Evolutionary conservation across 805 yeast genomes (phyloP).

Genomic region (Dipodascus albidus): DNA sequence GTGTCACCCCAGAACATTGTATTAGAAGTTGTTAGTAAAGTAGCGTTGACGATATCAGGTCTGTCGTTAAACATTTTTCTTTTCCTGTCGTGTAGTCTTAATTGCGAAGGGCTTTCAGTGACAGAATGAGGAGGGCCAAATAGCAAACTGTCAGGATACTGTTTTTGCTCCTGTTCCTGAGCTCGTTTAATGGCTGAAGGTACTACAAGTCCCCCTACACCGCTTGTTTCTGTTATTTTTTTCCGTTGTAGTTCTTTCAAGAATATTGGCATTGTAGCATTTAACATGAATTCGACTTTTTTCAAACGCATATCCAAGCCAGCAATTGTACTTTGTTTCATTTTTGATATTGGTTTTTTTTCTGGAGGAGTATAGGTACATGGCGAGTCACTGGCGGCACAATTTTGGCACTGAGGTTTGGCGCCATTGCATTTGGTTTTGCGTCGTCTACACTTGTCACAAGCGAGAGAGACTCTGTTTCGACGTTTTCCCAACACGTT

Average conservation of each 20-base stretch:
- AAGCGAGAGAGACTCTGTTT: constrained; percentile 68
- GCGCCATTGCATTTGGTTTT: constrained; percentile 64
- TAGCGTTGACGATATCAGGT: neutral
- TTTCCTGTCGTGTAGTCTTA: constrained; percentile 6
- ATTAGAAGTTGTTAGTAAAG: constrained; percentile 18
- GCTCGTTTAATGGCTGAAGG: constrained; percentile 4
- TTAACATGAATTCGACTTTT: constrained; percentile 20
- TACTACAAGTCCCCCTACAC: constrained; percentile 2
- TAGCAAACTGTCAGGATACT: neutral
- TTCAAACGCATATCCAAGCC: constrained; percentile 14
- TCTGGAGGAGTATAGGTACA: constrained; percentile 36
- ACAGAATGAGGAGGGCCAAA: constrained; percentile 5
- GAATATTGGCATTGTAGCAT: constrained; percentile 1
- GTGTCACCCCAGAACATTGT: constrained; percentile 1
- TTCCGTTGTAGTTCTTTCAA: neutral
- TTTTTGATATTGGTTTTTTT: constrained; percentile 10
- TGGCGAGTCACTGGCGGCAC: constrained; percentile 63
- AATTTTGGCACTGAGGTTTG: constrained; percentile 55
- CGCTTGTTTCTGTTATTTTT: neutral
- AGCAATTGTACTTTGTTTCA: constrained; percentile 1
- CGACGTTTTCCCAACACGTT: constrained; percentile 6
- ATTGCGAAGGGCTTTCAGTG: constrained; percentile 6
- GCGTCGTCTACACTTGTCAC: constrained; percentile 75
- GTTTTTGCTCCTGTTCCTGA: constrained; percentile 4
- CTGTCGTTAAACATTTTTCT: neutral